Percentiles rank a stretch among this genome's conserved stretches.
Conservation (phyloP, 2,329 filamentous ascomycete species). For the Aspergillus aculeatus region DNA sequence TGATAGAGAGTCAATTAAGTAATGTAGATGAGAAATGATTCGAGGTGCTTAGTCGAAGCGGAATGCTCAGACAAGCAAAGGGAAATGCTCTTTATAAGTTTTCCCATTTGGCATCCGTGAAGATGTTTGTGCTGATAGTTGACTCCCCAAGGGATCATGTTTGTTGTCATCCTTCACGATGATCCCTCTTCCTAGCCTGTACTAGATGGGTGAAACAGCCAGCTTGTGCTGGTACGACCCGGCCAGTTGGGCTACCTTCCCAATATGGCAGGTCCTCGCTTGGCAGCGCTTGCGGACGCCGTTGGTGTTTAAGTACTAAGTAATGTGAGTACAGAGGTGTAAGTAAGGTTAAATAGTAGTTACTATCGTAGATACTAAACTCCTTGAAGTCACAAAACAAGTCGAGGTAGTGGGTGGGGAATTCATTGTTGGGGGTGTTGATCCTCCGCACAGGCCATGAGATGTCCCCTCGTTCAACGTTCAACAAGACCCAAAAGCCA, state of each 20-base stretch:
- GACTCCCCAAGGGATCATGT: background rate
- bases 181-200: background rate
- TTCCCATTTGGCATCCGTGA: background rate
- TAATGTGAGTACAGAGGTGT: too few relatives aligned
- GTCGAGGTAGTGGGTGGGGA: background rate
- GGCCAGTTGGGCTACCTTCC: constrained; percentile 11
- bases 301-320: background rate
- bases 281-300: background rate
- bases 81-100: background rate
- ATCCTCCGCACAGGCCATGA: background rate
- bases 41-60: too few relatives aligned
- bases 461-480: background rate
- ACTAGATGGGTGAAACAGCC: background rate
- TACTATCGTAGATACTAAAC: too few relatives aligned
- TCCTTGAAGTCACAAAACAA: background rate
- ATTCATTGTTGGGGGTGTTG: background rate
- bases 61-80: background rate
- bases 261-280: constrained; percentile 11
- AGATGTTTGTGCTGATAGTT: background rate
- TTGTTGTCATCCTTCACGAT: background rate
- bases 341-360: too few relatives aligned
- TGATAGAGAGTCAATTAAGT: background rate
- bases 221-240: background rate
- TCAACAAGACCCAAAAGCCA: background rate
- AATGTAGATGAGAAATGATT: background rate